These are phyloP conservation scores for Cytidiella melzeri DNA, from an alignment of 768 basidiomycete species.

Conservation along the genomic window DNA sequence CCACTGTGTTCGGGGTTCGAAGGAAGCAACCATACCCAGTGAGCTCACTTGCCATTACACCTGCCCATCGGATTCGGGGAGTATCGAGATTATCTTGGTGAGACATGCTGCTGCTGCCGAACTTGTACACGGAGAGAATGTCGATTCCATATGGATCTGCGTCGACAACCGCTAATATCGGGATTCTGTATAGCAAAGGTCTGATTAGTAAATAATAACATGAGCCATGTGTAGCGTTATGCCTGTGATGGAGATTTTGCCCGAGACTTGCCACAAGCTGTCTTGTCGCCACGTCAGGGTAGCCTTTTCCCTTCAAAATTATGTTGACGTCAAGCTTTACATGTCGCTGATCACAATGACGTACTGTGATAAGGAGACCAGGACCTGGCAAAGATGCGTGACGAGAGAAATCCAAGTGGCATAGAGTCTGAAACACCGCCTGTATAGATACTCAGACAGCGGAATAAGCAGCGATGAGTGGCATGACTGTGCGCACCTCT, in stretches of 20 bases:
- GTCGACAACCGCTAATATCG: constrained; percentile 78
- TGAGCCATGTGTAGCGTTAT: constrained; percentile 32
- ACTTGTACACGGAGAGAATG: constrained; percentile 83
- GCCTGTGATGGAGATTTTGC: constrained; percentile 55
- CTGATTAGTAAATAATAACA: background rate
- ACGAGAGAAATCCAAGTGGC: constrained; percentile 46
- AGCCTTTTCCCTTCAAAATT: constrained; percentile 80
- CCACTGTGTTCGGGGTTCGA: background rate
- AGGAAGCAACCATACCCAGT: constrained; percentile 37
- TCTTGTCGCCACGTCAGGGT: constrained; percentile 89
- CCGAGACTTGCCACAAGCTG: constrained; percentile 74
- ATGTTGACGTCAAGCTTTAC: constrained; percentile 1
- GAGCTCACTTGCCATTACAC: constrained; percentile 67
- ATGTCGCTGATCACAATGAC: background rate
- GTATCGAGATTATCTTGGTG: constrained; percentile 65
- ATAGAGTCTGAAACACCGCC: constrained; percentile 94
- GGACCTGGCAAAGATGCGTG: constrained; percentile 46
- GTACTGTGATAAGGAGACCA: constrained; percentile 77
- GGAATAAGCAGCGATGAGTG: too few species aligned
- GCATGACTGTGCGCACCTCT: constrained; percentile 50
- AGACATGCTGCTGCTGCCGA: constrained; percentile 64
- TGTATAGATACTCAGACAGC: too few species aligned
- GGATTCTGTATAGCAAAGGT: constrained; percentile 45
- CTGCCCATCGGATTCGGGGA: constrained; percentile 70
- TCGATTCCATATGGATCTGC: constrained; percentile 90